Percentiles rank a stretch among this genome's conserved stretches.
Conservation (phyloP, 768 basidiomycete species). For the Hemileccinum rubropunctum region DNA sequence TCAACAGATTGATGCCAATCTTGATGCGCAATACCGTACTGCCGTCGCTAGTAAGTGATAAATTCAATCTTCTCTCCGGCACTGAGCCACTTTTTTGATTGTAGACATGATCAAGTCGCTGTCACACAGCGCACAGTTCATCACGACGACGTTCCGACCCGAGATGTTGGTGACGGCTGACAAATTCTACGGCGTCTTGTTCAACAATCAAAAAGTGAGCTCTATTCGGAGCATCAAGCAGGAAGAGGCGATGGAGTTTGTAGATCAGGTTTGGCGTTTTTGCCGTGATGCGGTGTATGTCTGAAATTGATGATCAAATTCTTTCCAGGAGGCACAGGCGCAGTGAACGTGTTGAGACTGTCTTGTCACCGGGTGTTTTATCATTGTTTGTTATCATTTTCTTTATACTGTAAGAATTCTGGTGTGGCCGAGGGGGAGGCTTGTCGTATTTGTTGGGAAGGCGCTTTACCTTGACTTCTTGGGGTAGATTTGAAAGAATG, state of each 20-base stretch:
- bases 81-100: background rate
- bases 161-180: conserved; percentile 96
- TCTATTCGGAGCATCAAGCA: conserved; percentile 83
- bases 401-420: conserved; percentile 1
- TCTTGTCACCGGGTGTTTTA: conserved; percentile 1
- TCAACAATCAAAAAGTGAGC: conserved; percentile 94
- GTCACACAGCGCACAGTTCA: conserved; percentile 86
- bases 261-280: conserved; percentile 66
- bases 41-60: conserved; percentile 80
- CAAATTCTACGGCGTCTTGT: conserved; percentile 95
- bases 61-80: conserved; percentile 35
- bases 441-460: no score
- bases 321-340: conserved; percentile 45
- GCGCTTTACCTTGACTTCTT: background rate
- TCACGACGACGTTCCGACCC: conserved; percentile 96
- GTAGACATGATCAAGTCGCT: conserved; percentile 86
- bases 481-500: no score
- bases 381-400: conserved; percentile 21
- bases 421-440: no score
- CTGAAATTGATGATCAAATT: background rate
- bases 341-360: conserved; percentile 27
- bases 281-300: background rate
- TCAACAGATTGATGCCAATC: conserved; percentile 87
- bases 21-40: conserved; percentile 96
- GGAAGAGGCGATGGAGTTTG: conserved; percentile 92